These are phyloP conservation scores for Lunasporangiospora selenospora DNA, from an alignment of 192 early-diverging fungal species.

Conservation along the genomic window DNA sequence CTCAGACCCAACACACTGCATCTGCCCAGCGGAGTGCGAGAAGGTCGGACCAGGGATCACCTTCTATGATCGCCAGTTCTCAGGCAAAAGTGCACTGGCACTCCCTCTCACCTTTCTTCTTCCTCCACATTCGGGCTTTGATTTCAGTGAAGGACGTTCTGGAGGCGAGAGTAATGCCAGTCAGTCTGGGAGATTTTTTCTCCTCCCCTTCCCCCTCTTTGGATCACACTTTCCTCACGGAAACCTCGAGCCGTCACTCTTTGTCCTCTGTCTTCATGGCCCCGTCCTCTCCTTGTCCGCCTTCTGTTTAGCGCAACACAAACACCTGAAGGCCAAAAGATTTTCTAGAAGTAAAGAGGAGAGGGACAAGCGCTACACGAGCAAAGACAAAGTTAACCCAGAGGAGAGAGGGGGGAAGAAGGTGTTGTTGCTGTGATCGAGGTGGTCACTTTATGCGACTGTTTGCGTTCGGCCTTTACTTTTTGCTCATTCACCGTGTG, in stretches of 20 bases:
- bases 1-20: background rate
- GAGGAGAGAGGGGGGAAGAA: too few species aligned
- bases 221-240: background rate
- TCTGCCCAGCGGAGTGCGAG: slow-evolving; percentile 12
- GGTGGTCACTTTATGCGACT: too few species aligned
- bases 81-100: too few species aligned
- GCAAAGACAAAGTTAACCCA: too few species aligned
- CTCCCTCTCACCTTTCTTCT: too few species aligned
- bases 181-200: background rate
- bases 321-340: background rate
- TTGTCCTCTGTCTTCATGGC: background rate
- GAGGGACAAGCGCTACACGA: slow-evolving; percentile 2
- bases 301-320: background rate
- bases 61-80: too few species aligned
- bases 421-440: slow-evolving; percentile 15
- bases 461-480: too few species aligned
- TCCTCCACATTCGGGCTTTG: too few species aligned
- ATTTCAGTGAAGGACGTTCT: too few species aligned
- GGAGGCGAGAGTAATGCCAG: background rate
- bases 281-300: background rate
- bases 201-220: background rate
- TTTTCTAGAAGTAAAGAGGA: background rate
- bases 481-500: too few species aligned
- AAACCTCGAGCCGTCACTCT: too few species aligned
- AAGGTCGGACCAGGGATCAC: too few species aligned